Conservation (phyloP, 805 yeast genomes). For the Saturnispora ahearnii region DNA sequence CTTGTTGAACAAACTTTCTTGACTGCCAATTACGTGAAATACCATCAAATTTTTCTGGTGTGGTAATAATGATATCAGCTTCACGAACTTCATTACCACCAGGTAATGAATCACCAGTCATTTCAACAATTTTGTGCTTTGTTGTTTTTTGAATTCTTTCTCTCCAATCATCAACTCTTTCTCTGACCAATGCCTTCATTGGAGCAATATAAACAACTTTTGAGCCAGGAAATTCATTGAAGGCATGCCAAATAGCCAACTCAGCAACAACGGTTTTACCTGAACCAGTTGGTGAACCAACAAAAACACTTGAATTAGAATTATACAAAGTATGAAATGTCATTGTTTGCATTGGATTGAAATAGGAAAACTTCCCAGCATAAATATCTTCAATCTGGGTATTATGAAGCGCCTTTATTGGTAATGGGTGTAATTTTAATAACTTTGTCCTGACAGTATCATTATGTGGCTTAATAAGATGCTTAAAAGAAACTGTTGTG, state of each 20-base stretch:
- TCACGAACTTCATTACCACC: constrained; percentile 55
- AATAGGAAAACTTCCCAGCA: constrained; percentile 59
- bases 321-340: constrained; percentile 83
- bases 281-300: constrained; percentile 98
- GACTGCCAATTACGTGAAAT: constrained; percentile 81
- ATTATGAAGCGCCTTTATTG: constrained; percentile 70
- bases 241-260: constrained; percentile 94
- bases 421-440: constrained; percentile 75
- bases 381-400: constrained; percentile 61
- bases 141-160: constrained; percentile 41
- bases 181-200: constrained; percentile 80
- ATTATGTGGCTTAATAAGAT: constrained; percentile 78
- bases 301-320: constrained; percentile 67
- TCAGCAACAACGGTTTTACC: constrained; percentile 98
- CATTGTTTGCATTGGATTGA: constrained; percentile 99
- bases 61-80: constrained; percentile 71
- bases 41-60: constrained; percentile 85
- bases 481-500: constrained; percentile 79
- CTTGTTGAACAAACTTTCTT: constrained; percentile 62
- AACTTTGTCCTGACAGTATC: constrained; percentile 80
- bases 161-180: constrained; percentile 77
- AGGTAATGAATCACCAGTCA: constrained; percentile 78
- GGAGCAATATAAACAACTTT: constrained; percentile 84
- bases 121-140: constrained; percentile 51
- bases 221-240: constrained; percentile 67